phyloP scores from a whole-genome alignment of 1,284 basidiomycete species.

The Boletus smithii region DNA sequence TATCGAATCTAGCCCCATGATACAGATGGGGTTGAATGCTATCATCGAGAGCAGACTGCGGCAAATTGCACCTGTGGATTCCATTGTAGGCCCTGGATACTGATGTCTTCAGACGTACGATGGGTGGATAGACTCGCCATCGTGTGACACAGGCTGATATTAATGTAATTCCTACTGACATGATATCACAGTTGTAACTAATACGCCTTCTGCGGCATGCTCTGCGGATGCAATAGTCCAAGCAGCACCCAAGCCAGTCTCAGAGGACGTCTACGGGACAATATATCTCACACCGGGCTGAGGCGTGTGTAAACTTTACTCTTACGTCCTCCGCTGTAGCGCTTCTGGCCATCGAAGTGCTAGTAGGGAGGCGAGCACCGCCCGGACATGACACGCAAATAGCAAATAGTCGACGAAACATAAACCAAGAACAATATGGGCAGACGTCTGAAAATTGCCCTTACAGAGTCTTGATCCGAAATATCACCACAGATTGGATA shows the following conservation, averaged over 20 bases:
- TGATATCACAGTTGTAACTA: constrained; percentile 31
- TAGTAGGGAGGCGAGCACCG: constrained; percentile 4
- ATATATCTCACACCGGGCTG: constrained; percentile 5
- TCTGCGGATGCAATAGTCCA: constrained; percentile 23
- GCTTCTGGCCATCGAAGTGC: constrained; percentile 9
- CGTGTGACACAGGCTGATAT: constrained; percentile 22
- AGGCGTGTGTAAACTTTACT: constrained; percentile 12
- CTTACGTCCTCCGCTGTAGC: constrained; percentile 6
- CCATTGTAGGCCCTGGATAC: constrained; percentile 11
- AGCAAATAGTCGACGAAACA: constrained; percentile 23
- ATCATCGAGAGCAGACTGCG: constrained; percentile 39
- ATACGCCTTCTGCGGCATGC: constrained; percentile 14
- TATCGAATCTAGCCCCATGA: constrained; percentile 10
- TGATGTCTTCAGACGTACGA: constrained; percentile 14
- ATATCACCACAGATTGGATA: constrained; percentile 23
- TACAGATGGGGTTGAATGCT: constrained; percentile 37
- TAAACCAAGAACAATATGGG: constrained; percentile 18
- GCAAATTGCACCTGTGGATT: constrained; percentile 25
- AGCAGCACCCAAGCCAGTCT: constrained; percentile 20
- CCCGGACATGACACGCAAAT: constrained; percentile 9
- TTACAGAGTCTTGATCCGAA: constrained; percentile 3
- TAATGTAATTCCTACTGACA: constrained; percentile 31
- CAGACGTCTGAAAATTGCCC: constrained; percentile 8
- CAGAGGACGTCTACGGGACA: constrained; percentile 4
- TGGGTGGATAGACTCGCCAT: constrained; percentile 3